phyloP scores from a whole-genome alignment of 116 monocot species.

The Phalaenopsis hybrid region DNA sequence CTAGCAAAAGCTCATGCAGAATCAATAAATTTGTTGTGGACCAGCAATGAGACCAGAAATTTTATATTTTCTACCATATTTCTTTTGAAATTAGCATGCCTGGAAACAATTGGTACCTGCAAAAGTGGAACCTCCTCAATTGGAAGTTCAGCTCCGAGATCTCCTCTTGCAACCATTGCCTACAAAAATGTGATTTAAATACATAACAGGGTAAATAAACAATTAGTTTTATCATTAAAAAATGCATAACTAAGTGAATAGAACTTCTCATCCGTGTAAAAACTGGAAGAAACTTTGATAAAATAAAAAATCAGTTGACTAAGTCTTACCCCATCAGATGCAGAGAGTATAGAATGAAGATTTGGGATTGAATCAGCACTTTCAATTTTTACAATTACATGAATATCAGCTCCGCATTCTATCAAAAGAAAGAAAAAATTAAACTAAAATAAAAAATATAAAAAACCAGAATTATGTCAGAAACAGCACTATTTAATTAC shows the following conservation, averaged over 20 bases:
- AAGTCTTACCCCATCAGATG: conserved; percentile 91
- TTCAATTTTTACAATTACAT: conserved; percentile 98
- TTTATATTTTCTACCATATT: not conserved
- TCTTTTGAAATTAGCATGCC: not conserved
- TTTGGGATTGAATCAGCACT: conserved; percentile 99
- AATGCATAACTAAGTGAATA: not conserved
- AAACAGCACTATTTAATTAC: not conserved
- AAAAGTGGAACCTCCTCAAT: conserved; percentile 96
- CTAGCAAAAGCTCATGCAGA: no score
- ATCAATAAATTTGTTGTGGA: not conserved
- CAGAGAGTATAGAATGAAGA: conserved; percentile 91
- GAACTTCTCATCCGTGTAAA: not conserved
- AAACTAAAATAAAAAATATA: not conserved
- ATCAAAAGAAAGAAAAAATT: conserved; percentile 11
- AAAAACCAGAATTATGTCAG: not conserved
- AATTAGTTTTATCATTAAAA: no score
- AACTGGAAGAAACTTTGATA: not conserved
- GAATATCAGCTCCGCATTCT: conserved; percentile 87
- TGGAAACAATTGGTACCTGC: conserved; percentile 46
- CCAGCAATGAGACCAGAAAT: not conserved
- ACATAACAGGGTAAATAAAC: not conserved
- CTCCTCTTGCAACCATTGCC: conserved; percentile 99
- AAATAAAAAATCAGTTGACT: not conserved
- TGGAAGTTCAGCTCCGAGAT: conserved; percentile 99
- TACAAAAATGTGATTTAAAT: conserved; percentile 19